Base-by-base conservation (phyloP, 176 grass and related monocot species). In the Aegilops sharonensis region DNA sequence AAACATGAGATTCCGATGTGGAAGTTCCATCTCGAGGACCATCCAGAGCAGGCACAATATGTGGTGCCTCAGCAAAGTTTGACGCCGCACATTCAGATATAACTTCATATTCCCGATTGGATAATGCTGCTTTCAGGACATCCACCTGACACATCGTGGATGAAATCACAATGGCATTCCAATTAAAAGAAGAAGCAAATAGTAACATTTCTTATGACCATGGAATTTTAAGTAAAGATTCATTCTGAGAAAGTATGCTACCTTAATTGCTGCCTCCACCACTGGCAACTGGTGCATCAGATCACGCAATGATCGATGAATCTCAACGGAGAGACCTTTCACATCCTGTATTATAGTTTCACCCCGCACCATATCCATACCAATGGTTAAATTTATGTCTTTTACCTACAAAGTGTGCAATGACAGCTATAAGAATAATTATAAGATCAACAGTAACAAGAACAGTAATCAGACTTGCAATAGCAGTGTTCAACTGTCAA, bases 321-420 rank as follows among this genome's bases (percentile, higher is more conserved):
- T 85, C 77, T 88, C 86, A 72, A 98, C 43, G 29, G 96, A 98
- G 64, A 98, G 81, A 21, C 96, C 96, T 86, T 93, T 75, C 17
- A 98, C 96, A 88, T 98, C 93, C 86, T 98, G 93, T 88, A 98
- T 98, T 81, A 98, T 98, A 81, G 87, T 94, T 90, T 95, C 86
- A 70, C 96, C 96, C 85, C 68, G 57, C 31, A 82, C 79, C 86
- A 84, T 94, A 43, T 90, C 52, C 82, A 93, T 92, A 80, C 96
- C 96, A 91, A 98, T 91, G 86, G 85, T 95, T 78, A 98, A 88
- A 81, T 98, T 95, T 77, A 98, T 95, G 90, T 98, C 96, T 83
- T 87, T 92, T 42, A 98, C 91, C 96, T 98, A 67, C 67, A 88
- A 79, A 34, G 72, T 83, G 21, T 31, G 18, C 69, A 83, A 77